These are phyloP conservation scores for Ogataea populi-albae DNA, from an alignment of 805 yeast species.

Conservation along the genomic window DNA sequence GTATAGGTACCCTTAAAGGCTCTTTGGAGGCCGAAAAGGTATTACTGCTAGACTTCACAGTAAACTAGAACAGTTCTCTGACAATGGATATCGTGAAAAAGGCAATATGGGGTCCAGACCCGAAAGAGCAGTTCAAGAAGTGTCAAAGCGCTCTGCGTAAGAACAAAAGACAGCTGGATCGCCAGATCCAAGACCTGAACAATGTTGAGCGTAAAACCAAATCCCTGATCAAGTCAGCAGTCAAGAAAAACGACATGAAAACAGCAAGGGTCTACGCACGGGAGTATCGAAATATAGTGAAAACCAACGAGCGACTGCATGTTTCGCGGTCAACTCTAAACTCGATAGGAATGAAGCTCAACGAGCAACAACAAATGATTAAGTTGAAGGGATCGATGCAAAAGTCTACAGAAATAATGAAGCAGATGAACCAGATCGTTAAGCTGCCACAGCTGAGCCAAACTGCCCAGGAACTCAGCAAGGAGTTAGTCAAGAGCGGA, in stretches of 20 bases:
- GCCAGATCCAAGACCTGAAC: constrained; percentile 62
- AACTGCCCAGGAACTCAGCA: constrained; percentile 82
- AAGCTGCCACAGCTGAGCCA: constrained; percentile 74
- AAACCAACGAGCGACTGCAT: constrained; percentile 70
- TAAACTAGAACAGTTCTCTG: no score
- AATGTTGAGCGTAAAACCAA: constrained; percentile 73
- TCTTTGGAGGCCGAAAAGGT: no score
- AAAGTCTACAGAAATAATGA: constrained; percentile 77
- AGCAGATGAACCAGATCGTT: constrained; percentile 78
- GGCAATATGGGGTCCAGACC: constrained; percentile 96
- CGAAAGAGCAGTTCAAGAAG: constrained; percentile 80
- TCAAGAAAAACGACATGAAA: constrained; percentile 71
- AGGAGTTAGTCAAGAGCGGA: constrained; percentile 81
- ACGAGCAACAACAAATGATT: constrained; percentile 85
- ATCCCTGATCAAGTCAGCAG: constrained; percentile 67
- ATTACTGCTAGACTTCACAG: no score
- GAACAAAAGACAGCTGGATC: constrained; percentile 80
- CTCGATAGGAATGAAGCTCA: constrained; percentile 82
- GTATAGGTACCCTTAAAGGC: no score
- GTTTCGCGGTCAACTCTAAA: constrained; percentile 83
- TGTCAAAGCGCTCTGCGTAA: constrained; percentile 78
- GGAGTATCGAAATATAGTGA: constrained; percentile 70
- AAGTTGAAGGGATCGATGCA: constrained; percentile 81
- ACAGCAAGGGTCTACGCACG: constrained; percentile 77
- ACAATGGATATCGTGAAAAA: constrained; percentile 88